A percentile compares a stretch with the other conserved stretches of the same genome.
These are phyloP conservation scores for Pythium diclinum DNA, from an alignment of 352 stramenopile genomes.

Conservation along the genomic window DNA sequence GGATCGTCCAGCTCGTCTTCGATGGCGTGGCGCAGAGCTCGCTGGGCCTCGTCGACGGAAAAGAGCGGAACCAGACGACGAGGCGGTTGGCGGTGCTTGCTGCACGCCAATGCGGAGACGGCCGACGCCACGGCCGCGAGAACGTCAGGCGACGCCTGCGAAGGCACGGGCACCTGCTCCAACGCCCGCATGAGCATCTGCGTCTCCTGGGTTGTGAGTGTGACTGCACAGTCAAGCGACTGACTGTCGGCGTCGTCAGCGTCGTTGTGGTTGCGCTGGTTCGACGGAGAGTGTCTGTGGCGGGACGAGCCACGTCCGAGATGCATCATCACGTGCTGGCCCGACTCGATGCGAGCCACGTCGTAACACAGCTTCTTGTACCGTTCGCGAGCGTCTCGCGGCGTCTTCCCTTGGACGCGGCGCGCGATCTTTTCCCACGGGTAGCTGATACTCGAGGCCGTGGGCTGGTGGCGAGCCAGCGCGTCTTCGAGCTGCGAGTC, in stretches of 20 bases:
- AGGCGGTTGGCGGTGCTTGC: constrained; percentile 37
- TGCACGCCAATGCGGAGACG: constrained; percentile 53
- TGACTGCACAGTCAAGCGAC: constrained; percentile 48
- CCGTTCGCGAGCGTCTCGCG: constrained; percentile 52
- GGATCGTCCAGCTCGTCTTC: constrained; percentile 11
- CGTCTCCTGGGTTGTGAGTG: constrained; percentile 51
- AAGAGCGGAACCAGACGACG: constrained; percentile 39
- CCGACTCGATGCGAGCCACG: constrained; percentile 62
- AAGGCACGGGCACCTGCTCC: constrained; percentile 48
- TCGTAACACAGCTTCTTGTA: constrained; percentile 80
- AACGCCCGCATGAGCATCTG: constrained; percentile 47
- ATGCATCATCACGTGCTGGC: constrained; percentile 62
- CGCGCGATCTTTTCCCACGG: constrained; percentile 61
- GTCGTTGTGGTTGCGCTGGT: constrained; percentile 22
- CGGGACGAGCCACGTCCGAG: constrained; percentile 30
- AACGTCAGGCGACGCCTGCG: constrained; percentile 39
- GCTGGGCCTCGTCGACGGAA: constrained; percentile 36
- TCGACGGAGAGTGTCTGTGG: constrained; percentile 6
- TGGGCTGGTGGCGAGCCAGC: constrained; percentile 41
- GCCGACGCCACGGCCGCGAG: constrained; percentile 52
- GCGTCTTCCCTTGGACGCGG: constrained; percentile 46
- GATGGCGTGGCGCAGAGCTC: constrained; percentile 16
- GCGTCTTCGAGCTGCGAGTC: constrained; percentile 65
- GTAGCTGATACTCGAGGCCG: constrained; percentile 30
- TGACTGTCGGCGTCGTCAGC: constrained; percentile 22